A percentile compares a stretch with the other conserved stretches of the same genome.
Evolutionary conservation across 352 stramenopile species (phyloP).

Genomic region (Thraustotheca clavata): DNA sequence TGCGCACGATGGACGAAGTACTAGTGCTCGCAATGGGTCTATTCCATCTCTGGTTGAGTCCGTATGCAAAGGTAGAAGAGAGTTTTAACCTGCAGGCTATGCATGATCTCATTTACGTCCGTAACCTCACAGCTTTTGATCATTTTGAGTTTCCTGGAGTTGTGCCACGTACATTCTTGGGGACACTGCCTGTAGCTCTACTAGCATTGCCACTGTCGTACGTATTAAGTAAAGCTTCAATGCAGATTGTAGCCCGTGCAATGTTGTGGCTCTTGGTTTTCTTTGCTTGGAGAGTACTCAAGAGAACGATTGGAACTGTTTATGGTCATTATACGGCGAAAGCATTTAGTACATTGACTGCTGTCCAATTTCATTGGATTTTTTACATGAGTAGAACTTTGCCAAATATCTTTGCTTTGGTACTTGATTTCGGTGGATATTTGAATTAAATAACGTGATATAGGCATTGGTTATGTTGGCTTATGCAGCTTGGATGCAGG

Average conservation of each 20-base stretch:
- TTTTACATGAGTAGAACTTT: slow-evolving; percentile 97
- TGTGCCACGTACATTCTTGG: slow-evolving; percentile 96
- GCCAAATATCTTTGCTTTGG: slow-evolving; percentile 96
- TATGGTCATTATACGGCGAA: slow-evolving; percentile 47
- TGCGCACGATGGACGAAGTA: slow-evolving; percentile 2
- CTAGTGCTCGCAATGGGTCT: slow-evolving; percentile 1
- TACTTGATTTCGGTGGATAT: slow-evolving; percentile 19
- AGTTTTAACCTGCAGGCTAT: slow-evolving; percentile 98
- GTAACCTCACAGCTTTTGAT: slow-evolving; percentile 80
- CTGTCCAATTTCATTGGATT: slow-evolving; percentile 94
- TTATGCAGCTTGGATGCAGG: slow-evolving; percentile 51
- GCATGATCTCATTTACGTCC: slow-evolving; percentile 91
- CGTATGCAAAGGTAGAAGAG: slow-evolving; percentile 93
- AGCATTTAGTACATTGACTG: slow-evolving; percentile 84
- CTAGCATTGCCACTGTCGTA: slow-evolving; percentile 37
- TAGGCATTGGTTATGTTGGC: slow-evolving; percentile 56
- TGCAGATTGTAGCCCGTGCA: slow-evolving; percentile 55
- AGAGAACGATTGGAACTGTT: slow-evolving; percentile 37
- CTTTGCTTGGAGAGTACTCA: slow-evolving; percentile 50
- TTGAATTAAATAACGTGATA: neutral
- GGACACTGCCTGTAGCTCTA: slow-evolving; percentile 57
- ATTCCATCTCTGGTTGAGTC: slow-evolving; percentile 24
- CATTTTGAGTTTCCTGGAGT: slow-evolving; percentile 97
- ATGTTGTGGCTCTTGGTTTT: slow-evolving; percentile 53
- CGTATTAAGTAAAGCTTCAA: slow-evolving; percentile 34